These are phyloP conservation scores for Suhomyces bokatorum DNA, from an alignment of 1,139 yeast species.

Conservation along the genomic window DNA sequence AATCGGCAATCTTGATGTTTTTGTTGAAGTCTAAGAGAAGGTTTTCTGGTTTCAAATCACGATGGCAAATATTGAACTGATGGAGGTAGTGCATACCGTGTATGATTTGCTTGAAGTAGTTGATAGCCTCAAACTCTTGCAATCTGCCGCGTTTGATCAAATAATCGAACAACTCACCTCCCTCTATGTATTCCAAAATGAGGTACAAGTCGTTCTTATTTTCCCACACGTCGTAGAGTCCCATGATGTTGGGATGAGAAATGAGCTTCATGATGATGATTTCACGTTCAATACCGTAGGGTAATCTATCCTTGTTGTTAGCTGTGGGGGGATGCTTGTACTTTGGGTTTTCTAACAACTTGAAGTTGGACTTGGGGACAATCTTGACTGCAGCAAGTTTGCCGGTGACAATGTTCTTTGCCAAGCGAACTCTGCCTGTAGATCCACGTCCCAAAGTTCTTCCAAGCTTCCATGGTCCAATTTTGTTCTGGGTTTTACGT, in stretches of 20 bases:
- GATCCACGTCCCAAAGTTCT: constrained; percentile 93
- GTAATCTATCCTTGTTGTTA: constrained; percentile 55
- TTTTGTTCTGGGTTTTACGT: constrained; percentile 65
- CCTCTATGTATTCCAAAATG: constrained; percentile 93
- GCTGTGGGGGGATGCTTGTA: constrained; percentile 28
- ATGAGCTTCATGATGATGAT: constrained; percentile 89
- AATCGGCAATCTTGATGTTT: constrained; percentile 94
- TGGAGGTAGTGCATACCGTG: constrained; percentile 93
- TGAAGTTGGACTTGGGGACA: constrained; percentile 76
- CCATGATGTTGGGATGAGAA: constrained; percentile 91
- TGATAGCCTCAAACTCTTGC: constrained; percentile 86
- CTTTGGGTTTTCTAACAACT: constrained; percentile 56
- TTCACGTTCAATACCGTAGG: constrained; percentile 95
- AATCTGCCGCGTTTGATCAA: constrained; percentile 84
- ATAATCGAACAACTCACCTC: constrained; percentile 94
- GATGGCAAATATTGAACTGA: constrained; percentile 89
- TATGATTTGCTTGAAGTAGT: constrained; percentile 88
- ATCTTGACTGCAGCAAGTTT: constrained; percentile 95
- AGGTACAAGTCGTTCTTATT: constrained; percentile 88
- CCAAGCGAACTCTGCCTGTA: constrained; percentile 90
- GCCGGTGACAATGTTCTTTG: constrained; percentile 81
- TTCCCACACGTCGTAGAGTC: constrained; percentile 98
- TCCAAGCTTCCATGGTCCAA: constrained; percentile 98
- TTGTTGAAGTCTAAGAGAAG: constrained; percentile 80
- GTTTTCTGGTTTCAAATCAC: constrained; percentile 96